Conservation (phyloP, 306 rosid species). For the Nissolia schottii region DNA sequence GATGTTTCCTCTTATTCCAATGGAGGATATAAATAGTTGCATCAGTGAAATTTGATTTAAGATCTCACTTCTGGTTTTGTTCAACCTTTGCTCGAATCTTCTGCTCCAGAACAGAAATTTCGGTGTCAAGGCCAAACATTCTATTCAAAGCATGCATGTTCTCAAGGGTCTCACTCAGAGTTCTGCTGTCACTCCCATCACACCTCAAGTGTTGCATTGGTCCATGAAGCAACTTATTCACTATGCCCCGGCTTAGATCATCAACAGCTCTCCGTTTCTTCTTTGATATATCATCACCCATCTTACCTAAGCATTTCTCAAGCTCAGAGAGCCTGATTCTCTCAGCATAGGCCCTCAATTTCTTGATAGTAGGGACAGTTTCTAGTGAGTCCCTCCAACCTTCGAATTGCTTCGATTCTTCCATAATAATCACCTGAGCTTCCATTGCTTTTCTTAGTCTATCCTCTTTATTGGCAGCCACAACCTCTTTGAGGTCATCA, state of each 20-base stretch:
- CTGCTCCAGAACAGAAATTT: slow-evolving; percentile 81
- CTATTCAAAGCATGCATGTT: slow-evolving; percentile 97
- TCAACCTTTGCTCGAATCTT: slow-evolving; percentile 96
- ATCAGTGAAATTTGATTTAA: slow-evolving; percentile 26
- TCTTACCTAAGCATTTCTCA: slow-evolving; percentile 86
- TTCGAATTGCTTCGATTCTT: slow-evolving; percentile 90
- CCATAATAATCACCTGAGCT: slow-evolving; percentile 82
- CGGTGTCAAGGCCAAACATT: slow-evolving; percentile 97
- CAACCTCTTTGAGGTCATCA: slow-evolving; percentile 95
- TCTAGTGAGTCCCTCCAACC: slow-evolving; percentile 99
- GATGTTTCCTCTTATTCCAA: slow-evolving; percentile 47
- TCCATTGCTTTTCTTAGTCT: slow-evolving; percentile 90
- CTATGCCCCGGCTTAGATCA: slow-evolving; percentile 96
- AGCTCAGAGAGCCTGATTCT: slow-evolving; percentile 90
- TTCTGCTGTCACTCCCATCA: slow-evolving; percentile 92
- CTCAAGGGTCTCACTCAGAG: slow-evolving; percentile 88
- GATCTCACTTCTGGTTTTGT: slow-evolving; percentile 65
- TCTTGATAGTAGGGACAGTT: slow-evolving; percentile 98
- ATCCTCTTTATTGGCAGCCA: slow-evolving; percentile 98
- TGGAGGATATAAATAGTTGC: slow-evolving; percentile 39
- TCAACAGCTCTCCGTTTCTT: slow-evolving; percentile 88
- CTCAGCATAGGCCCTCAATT: slow-evolving; percentile 92
- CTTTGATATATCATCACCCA: slow-evolving; percentile 95
- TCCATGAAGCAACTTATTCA: slow-evolving; percentile 96
- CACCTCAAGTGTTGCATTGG: slow-evolving; percentile 99